Conservation (phyloP, 2,329 filamentous ascomycete genomes). For the Emergomyces pasteurianus region DNA sequence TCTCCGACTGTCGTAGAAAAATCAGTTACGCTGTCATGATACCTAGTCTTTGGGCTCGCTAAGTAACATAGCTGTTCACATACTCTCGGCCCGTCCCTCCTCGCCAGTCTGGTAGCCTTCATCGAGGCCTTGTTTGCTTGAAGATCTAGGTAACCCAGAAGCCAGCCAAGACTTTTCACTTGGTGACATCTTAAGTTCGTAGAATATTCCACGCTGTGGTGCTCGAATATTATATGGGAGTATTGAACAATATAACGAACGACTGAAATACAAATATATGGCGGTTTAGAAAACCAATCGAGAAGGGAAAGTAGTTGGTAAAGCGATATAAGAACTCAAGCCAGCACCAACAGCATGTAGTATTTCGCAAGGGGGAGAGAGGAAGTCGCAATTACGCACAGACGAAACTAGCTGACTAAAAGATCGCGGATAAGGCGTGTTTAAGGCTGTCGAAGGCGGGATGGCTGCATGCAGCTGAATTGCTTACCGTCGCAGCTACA, state of each 20-base stretch:
- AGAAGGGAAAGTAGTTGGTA: background rate
- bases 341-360: background rate
- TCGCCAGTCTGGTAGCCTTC: background rate
- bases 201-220: background rate
- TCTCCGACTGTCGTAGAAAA: constrained; percentile 7
- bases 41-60: background rate
- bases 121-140: background rate
- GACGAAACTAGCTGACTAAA: background rate
- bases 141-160: background rate
- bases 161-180: background rate
- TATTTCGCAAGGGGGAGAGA: background rate
- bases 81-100: background rate
- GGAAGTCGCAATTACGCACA: background rate
- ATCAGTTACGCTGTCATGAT: background rate
- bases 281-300: background rate
- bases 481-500: background rate
- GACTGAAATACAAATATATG: background rate
- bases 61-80: background rate
- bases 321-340: background rate
- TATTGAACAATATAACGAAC: background rate
- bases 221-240: background rate
- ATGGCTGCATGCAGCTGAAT: background rate
- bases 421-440: background rate
- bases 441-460: background rate
- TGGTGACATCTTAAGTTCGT: background rate